Conservation (phyloP, 2,329 filamentous ascomycete species). For the Trichoderma sp. region DNA sequence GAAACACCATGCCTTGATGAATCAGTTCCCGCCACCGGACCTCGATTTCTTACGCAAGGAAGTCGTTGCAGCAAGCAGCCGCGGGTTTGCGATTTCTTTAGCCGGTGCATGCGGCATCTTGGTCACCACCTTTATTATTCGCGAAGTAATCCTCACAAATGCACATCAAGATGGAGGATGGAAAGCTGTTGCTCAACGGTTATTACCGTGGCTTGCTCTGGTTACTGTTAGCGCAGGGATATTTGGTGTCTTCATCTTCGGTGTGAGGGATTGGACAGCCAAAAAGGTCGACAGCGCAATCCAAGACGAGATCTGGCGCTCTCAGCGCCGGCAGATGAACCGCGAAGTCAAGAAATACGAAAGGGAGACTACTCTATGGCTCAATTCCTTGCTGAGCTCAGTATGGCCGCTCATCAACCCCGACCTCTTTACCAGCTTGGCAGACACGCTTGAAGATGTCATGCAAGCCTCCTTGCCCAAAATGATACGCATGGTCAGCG, state of each 20-base stretch:
- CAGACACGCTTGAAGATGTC: conserved; percentile 72
- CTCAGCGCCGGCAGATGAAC: conserved; percentile 53
- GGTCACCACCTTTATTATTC: conserved; percentile 28
- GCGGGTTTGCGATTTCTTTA: conserved; percentile 38
- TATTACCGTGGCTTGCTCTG: conserved; percentile 37
- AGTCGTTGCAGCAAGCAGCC: conserved; percentile 33
- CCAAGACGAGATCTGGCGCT: conserved; percentile 69
- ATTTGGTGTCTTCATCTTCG: conserved; percentile 24
- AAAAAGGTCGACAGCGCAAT: conserved; percentile 63
- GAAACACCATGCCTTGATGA: conserved; percentile 42
- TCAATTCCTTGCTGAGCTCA: conserved; percentile 65
- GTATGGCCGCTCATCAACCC: conserved; percentile 76
- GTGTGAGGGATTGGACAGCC: conserved; percentile 57
- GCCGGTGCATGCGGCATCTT: conserved; percentile 37
- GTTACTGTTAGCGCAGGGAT: conserved; percentile 22
- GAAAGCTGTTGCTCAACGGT: not conserved
- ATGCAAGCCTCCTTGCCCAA: conserved; percentile 75
- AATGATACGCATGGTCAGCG: conserved; percentile 69
- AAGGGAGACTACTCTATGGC: conserved; percentile 67
- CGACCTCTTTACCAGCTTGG: conserved; percentile 66
- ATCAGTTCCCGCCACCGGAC: conserved; percentile 49
- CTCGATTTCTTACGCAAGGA: conserved; percentile 42
- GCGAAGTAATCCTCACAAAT: conserved; percentile 20
- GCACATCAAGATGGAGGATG: conserved; percentile 9
- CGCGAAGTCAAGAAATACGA: conserved; percentile 41